Percentiles rank a stretch among this genome's conserved stretches.
These are phyloP conservation scores for Inga oerstediana DNA, from an alignment of 306 rosid genomes.

Conservation along the genomic window DNA sequence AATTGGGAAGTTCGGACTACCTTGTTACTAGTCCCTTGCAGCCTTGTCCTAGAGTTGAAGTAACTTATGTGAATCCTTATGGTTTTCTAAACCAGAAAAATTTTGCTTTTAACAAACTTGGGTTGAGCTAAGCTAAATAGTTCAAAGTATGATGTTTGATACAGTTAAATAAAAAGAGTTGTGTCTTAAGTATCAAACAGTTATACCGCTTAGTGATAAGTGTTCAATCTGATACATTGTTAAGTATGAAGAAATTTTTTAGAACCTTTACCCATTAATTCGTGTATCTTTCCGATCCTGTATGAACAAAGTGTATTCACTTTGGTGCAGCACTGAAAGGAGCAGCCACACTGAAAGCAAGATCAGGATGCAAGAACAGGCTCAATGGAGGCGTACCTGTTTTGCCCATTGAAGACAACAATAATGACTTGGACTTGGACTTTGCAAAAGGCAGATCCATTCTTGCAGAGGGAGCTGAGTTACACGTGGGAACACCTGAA, in stretches of 20 bases:
- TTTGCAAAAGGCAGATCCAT: slow-evolving; percentile 60
- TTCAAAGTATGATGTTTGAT: neutral
- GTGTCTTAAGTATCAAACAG: too few relatives aligned
- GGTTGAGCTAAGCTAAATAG: neutral
- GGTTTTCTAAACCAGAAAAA: neutral
- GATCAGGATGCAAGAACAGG: slow-evolving; percentile 75
- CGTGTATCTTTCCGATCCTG: neutral
- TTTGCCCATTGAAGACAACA: slow-evolving; percentile 70
- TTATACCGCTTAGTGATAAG: too few relatives aligned
- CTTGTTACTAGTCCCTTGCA: neutral
- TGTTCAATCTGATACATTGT: too few relatives aligned
- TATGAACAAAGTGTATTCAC: neutral
- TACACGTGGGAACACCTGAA: slow-evolving; percentile 81
- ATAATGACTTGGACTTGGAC: slow-evolving; percentile 62
- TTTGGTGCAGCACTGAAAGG: slow-evolving; percentile 76
- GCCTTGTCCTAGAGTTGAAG: neutral
- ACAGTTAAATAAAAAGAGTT: too few relatives aligned
- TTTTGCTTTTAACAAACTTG: neutral
- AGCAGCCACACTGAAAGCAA: slow-evolving; percentile 79
- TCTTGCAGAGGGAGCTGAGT: slow-evolving; percentile 65
- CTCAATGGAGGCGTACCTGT: slow-evolving; percentile 64
- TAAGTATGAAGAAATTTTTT: neutral
- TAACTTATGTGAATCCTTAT: neutral
- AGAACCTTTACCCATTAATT: slow-evolving; percentile 3
- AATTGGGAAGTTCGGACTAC: neutral